These are phyloP conservation scores for Medicago ruthenica DNA, from an alignment of 306 rosid genomes.

Conservation along the genomic window DNA sequence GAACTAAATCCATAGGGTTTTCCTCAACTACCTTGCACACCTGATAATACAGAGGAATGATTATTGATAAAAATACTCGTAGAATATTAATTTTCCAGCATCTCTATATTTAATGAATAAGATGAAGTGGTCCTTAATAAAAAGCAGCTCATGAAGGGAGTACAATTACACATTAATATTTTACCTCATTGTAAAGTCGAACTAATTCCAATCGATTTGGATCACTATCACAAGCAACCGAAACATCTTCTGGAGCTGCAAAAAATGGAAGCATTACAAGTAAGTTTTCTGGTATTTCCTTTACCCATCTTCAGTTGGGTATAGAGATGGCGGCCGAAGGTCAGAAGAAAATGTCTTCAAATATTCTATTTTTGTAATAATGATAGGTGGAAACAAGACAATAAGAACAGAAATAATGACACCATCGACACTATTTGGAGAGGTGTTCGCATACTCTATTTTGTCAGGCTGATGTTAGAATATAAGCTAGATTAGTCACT, in stretches of 20 bases:
- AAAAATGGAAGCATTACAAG: slow-evolving; percentile 38
- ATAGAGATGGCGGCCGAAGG: too few relatives aligned
- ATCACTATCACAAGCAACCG: slow-evolving; percentile 63
- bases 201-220: slow-evolving; percentile 69
- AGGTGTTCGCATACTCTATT: slow-evolving; percentile 37
- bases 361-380: not conserved
- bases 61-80: slow-evolving; percentile 22
- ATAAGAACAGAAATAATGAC: slow-evolving; percentile 25
- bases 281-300: not conserved
- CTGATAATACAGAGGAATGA: slow-evolving; percentile 55
- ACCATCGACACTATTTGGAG: not conserved
- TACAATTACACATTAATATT: slow-evolving; percentile 1
- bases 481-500: too few relatives aligned
- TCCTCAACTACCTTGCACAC: slow-evolving; percentile 76
- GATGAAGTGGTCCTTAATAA: slow-evolving; percentile 11
- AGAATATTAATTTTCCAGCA: slow-evolving; percentile 6
- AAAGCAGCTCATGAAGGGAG: slow-evolving; percentile 18
- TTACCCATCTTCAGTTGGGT: not conserved
- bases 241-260: slow-evolving; percentile 75
- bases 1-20: slow-evolving; percentile 48
- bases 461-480: too few relatives aligned
- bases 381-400: not conserved
- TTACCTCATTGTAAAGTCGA: slow-evolving; percentile 86
- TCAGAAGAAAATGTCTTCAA: not conserved
- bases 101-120: slow-evolving; percentile 3